Evolutionary conservation across 2,329 filamentous ascomycete species (phyloP), one percentile per base, ranked within the genome.

Genomic region (Monosporascus sp.): DNA sequence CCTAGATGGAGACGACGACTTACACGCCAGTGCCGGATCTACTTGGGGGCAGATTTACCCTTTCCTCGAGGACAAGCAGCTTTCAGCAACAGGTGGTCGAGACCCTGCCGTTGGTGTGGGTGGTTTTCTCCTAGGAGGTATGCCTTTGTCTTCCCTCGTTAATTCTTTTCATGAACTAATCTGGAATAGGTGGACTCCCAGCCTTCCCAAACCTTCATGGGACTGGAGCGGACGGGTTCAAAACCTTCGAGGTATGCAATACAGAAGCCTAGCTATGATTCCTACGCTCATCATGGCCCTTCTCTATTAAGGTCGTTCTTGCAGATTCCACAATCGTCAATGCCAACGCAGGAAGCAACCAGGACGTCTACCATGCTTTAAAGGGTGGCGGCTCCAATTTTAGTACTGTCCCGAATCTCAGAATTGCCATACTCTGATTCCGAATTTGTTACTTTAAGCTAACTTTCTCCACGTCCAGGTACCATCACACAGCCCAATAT

Each of bases 371-470:
- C n/a, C 44, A 51, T 16, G 54, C 52, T 17, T 31, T 63, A 19
- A 63, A 63, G 31, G 61, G 61, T 2, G 59, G 58, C 7, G 56
- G 56, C 6, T 44, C 58, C 2, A 61, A 63, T 50, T 61, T 61
- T 27, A 59, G 61, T 58, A 46, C 31, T n/a, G 50, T 41, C 11
- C 41, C 14, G 19, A 26, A 22, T 19, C 16, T 2, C 14, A 26
- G 19, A 20, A 38, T 2, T 40, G 5, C 1, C 17, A 17, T 4
- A 7, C 8, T 27, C 7, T 48, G 51, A 56, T 56, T 48, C 31
- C 16, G 11, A 22, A 34, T 19, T 16, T 20, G 14, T 2, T n/a
- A 6, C n/a, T 20, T 11, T 14, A n/a, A 38, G n/a, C 45, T 38
- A 38, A 26, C 37, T 26, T 40, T 20, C 4, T 16, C 14, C 2